phyloP scores from a whole-genome alignment of 2,329 filamentous ascomycete species.

The Ophiostoma angusticollis region DNA sequence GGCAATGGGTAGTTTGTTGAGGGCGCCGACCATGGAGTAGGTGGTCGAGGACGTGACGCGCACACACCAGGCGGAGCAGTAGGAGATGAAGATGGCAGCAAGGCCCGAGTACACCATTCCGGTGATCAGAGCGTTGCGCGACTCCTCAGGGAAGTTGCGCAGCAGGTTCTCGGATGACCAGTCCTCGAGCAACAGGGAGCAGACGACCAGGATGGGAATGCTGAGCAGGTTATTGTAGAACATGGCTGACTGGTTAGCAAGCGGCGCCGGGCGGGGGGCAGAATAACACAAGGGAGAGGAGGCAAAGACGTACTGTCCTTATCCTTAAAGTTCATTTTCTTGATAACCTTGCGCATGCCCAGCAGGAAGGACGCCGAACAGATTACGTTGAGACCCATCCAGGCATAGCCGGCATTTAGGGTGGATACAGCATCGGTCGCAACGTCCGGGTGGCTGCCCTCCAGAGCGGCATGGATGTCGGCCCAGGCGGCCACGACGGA shows the following conservation, averaged over 20 bases:
- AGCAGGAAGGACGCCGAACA: constrained; percentile 84
- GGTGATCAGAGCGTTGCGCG: constrained; percentile 65
- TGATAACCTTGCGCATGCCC: constrained; percentile 95
- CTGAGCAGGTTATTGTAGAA: constrained; percentile 99
- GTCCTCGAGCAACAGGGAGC: constrained; percentile 75
- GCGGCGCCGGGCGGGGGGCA: not conserved
- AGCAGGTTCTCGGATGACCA: constrained; percentile 78
- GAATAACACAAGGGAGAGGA: not conserved
- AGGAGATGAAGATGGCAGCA: constrained; percentile 95
- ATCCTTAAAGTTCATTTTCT: constrained; percentile 99
- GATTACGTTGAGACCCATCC: constrained; percentile 96
- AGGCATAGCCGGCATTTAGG: constrained; percentile 86
- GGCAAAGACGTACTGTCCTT: constrained; percentile 72
- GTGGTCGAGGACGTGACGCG: constrained; percentile 94
- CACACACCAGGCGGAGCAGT: constrained; percentile 97
- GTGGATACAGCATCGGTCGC: constrained; percentile 70
- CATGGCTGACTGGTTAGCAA: constrained; percentile 54
- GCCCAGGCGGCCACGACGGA: constrained; percentile 94
- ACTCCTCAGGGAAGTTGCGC: constrained; percentile 76
- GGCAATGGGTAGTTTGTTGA: constrained; percentile 97
- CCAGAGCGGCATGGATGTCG: constrained; percentile 77
- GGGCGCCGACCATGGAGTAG: constrained; percentile 94
- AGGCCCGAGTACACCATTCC: constrained; percentile 93
- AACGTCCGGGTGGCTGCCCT: constrained; percentile 45
- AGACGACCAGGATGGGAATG: constrained; percentile 76